Conservation (phyloP, 495 filamentous ascomycete species). For the Hypoxylon cercidicola region DNA sequence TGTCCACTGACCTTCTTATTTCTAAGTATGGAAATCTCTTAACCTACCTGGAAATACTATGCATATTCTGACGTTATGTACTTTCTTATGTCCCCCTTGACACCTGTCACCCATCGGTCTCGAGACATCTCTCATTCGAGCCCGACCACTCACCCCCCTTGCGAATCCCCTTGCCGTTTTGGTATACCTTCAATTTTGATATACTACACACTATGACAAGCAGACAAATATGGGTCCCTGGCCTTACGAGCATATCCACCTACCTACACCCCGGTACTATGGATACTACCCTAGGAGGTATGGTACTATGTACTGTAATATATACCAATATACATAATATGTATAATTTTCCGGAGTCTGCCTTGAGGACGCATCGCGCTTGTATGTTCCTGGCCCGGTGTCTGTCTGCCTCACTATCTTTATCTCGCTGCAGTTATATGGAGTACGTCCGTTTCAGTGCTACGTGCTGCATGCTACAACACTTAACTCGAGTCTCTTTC, state of each 20-base stretch:
- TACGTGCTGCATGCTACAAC: constrained; percentile 8
- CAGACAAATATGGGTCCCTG: constrained; percentile 22
- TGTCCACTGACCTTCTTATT: constrained; percentile 6
- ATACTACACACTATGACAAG: constrained; percentile 37
- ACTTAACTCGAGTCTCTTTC: constrained; percentile 13
- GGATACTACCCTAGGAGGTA: background rate
- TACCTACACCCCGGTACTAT: constrained; percentile 19
- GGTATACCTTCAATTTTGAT: constrained; percentile 38
- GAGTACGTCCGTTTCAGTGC: constrained; percentile 36
- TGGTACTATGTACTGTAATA: too few species aligned
- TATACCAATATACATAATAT: constrained; percentile 2
- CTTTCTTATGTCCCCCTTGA: constrained; percentile 7
- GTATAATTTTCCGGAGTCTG: constrained; percentile 43
- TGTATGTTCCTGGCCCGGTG: constrained; percentile 30
- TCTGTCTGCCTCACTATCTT: constrained; percentile 40
- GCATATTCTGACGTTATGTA: constrained; percentile 41
- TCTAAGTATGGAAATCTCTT: constrained; percentile 23
- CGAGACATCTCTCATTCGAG: constrained; percentile 27
- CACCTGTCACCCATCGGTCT: constrained; percentile 15
- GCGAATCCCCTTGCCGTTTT: constrained; percentile 18
- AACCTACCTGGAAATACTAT: constrained; percentile 4
- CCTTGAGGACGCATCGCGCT: constrained; percentile 34
- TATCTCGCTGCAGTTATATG: constrained; percentile 44
- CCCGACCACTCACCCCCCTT: constrained; percentile 3
- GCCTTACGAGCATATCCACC: constrained; percentile 33